Percentiles rank a stretch among this genome's conserved stretches.
phyloP scores from a whole-genome alignment of 805 yeast genomes.

The Yamadazyma philogaea region DNA sequence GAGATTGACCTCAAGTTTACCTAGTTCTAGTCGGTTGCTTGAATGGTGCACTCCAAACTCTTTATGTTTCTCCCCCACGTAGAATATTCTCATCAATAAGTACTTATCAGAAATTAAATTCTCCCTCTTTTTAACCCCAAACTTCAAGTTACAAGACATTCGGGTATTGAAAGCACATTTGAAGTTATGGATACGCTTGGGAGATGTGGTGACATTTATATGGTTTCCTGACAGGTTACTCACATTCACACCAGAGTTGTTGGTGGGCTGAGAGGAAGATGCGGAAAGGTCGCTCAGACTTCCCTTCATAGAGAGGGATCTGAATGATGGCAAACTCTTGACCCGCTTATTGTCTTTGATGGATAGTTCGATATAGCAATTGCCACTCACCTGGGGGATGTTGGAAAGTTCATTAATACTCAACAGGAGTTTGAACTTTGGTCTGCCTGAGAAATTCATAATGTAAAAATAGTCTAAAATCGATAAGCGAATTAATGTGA shows the following conservation, averaged over 20 bases:
- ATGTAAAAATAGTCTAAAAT: not conserved
- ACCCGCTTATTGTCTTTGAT: constrained; percentile 46
- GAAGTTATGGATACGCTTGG: constrained; percentile 35
- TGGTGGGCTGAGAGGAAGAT: not conserved
- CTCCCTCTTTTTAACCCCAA: constrained; percentile 38
- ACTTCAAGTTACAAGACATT: constrained; percentile 35
- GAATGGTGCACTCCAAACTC: constrained; percentile 11
- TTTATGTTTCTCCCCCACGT: constrained; percentile 27
- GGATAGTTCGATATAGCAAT: constrained; percentile 62
- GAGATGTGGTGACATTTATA: constrained; percentile 29
- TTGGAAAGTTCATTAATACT: constrained; percentile 71
- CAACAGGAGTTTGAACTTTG: constrained; percentile 61
- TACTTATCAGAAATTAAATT: constrained; percentile 43
- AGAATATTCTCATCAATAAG: constrained; percentile 35
- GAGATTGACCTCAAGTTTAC: constrained; percentile 63
- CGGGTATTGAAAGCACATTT: constrained; percentile 37
- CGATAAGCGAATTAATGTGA: not conserved
- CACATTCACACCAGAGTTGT: constrained; percentile 2
- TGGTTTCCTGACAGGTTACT: constrained; percentile 16
- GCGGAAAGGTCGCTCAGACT: not conserved
- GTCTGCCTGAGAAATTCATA: constrained; percentile 26
- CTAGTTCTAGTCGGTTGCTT: constrained; percentile 39
- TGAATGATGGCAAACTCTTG: constrained; percentile 10
- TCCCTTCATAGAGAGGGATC: constrained; percentile 15
- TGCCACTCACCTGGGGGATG: constrained; percentile 75